These are phyloP conservation scores for Cyclanthera cordifolia DNA, from an alignment of 306 rosid genomes.

Conservation along the genomic window DNA sequence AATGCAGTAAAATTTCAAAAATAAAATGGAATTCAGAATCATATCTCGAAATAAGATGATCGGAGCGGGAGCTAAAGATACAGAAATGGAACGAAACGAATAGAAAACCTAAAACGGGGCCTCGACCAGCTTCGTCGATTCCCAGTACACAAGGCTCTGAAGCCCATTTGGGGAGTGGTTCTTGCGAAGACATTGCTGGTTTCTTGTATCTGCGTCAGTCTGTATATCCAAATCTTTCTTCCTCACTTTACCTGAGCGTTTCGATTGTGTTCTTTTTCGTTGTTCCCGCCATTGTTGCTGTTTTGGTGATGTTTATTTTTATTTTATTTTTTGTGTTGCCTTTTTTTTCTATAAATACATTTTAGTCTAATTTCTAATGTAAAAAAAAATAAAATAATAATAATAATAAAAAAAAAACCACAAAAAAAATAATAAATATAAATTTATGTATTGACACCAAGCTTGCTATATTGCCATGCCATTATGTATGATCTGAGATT, in stretches of 20 bases:
- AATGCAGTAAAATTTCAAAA: not conserved
- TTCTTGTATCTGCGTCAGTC: not conserved
- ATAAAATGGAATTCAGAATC: not conserved
- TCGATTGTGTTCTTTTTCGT: not conserved
- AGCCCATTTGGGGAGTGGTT: conserved; percentile 49
- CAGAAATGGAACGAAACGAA: not conserved
- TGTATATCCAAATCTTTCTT: not conserved
- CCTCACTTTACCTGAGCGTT: not conserved
- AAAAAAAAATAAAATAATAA: too few relatives aligned
- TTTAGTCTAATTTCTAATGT: too few relatives aligned
- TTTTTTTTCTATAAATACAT: too few relatives aligned
- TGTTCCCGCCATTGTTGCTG: not conserved
- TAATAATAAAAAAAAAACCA: too few relatives aligned
- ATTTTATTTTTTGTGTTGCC: too few relatives aligned
- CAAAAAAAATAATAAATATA: too few relatives aligned
- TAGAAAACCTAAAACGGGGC: conserved; percentile 68
- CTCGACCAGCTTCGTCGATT: conserved; percentile 95
- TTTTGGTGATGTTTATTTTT: too few relatives aligned
- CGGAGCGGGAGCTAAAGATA: not conserved
- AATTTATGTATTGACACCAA: too few relatives aligned
- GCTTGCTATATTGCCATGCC: too few relatives aligned
- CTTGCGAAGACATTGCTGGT: conserved; percentile 39
- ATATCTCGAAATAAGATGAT: not conserved
- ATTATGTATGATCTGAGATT: too few relatives aligned
- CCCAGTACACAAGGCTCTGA: conserved; percentile 85